These are phyloP conservation scores for Trichoderma afroharzianum DNA, from an alignment of 2,329 filamentous ascomycete species.

Conservation along the genomic window DNA sequence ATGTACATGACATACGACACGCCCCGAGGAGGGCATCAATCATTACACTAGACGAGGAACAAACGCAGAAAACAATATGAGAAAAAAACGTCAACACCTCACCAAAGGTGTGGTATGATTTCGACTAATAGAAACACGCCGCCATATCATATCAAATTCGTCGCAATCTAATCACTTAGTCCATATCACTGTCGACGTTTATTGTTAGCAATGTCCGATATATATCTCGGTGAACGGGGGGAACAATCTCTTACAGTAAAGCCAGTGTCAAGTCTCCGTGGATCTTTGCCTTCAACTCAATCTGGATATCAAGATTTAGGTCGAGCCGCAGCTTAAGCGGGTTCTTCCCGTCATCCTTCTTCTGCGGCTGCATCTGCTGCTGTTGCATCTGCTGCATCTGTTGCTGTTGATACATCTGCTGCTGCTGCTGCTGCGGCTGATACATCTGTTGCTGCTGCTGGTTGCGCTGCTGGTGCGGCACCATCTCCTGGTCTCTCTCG, in stretches of 20 bases:
- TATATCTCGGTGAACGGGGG: not conserved
- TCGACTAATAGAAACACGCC: not conserved
- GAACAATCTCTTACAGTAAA: conserved; percentile 54
- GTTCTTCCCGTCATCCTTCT: conserved; percentile 43
- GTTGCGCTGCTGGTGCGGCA: conserved; percentile 28
- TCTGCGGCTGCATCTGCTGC: conserved; percentile 24
- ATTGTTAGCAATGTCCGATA: not conserved
- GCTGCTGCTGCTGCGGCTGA: conserved; percentile 20
- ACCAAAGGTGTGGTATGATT: not conserved
- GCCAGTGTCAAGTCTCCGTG: conserved; percentile 72
- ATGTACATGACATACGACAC: not conserved
- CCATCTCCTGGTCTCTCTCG: conserved; percentile 23
- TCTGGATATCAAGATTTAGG: conserved; percentile 74
- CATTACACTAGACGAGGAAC: not conserved
- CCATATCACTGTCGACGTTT: conserved; percentile 10
- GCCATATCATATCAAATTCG: not conserved
- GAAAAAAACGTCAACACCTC: not conserved
- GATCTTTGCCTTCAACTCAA: conserved; percentile 75
- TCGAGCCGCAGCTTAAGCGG: conserved; percentile 65
- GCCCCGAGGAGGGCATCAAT: not conserved
- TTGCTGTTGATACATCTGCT: conserved; percentile 19
- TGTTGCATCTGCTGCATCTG: conserved; percentile 20
- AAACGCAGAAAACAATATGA: not conserved
- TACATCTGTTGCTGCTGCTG: conserved; percentile 19
- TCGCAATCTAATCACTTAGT: conserved; percentile 8